Evolutionary conservation across 2,329 filamentous ascomycete species (phyloP).

Genomic region (Pseudogymnoascus sp.): DNA sequence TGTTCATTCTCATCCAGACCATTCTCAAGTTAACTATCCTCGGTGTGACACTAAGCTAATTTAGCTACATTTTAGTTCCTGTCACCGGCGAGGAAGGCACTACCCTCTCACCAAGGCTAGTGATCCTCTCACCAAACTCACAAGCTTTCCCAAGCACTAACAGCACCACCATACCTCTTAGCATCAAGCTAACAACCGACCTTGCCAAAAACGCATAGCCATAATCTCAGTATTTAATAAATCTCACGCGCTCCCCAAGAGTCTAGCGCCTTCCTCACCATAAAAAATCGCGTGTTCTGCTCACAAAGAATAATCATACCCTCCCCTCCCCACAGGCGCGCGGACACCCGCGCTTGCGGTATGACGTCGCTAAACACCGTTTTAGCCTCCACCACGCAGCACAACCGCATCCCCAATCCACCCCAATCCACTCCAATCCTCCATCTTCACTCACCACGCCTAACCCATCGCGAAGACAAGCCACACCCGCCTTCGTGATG

Average conservation of each 20-base stretch:
- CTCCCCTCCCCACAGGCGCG: not conserved
- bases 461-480: not conserved
- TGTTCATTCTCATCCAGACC: not conserved
- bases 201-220: not conserved
- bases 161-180: not conserved
- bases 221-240: not conserved
- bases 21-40: not conserved
- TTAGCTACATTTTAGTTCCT: not conserved
- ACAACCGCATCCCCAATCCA: not conserved
- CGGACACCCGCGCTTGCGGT: not conserved
- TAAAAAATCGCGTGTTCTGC: not conserved
- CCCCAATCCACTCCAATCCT: not conserved
- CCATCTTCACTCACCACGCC: not conserved
- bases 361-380: not conserved
- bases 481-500: slow-evolving; percentile 38
- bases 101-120: not conserved
- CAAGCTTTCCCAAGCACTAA: not conserved
- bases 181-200: not conserved
- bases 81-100: not conserved
- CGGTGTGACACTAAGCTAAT: not conserved
- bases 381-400: not conserved
- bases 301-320: not conserved
- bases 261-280: not conserved
- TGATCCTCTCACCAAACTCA: not conserved
- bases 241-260: not conserved